These are phyloP conservation scores for Teunomyces pallodes DNA, from an alignment of 805 yeast species.

Conservation along the genomic window DNA sequence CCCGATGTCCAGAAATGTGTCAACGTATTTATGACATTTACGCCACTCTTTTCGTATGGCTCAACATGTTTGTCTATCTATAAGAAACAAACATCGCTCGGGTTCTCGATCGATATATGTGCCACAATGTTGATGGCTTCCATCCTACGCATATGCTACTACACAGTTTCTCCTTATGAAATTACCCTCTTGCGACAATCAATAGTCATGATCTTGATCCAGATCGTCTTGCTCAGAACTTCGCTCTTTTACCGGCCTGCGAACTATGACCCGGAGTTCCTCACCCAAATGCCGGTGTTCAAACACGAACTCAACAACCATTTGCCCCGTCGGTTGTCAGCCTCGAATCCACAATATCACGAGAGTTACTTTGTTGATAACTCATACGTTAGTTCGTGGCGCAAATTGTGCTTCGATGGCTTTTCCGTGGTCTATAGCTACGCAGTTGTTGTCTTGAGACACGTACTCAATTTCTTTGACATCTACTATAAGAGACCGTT, in stretches of 20 bases:
- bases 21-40: constrained; percentile 67
- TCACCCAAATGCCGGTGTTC: constrained; percentile 28
- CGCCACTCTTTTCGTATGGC: constrained; percentile 87
- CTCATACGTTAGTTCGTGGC: not conserved
- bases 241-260: constrained; percentile 57
- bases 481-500: constrained; percentile 64
- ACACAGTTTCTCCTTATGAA: constrained; percentile 78
- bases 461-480: constrained; percentile 61
- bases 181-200: constrained; percentile 76
- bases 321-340: constrained; percentile 17
- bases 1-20: constrained; percentile 51
- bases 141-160: constrained; percentile 70
- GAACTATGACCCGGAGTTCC: constrained; percentile 31
- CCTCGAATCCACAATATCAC: constrained; percentile 13
- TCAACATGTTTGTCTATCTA: constrained; percentile 73
- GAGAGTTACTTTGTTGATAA: constrained; percentile 12
- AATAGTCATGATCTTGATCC: constrained; percentile 80
- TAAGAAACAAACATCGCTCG: constrained; percentile 61
- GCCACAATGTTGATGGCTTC: constrained; percentile 85
- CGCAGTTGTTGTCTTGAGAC: constrained; percentile 11
- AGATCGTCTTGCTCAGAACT: constrained; percentile 58
- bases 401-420: constrained; percentile 7
- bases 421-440: constrained; percentile 10
- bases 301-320: constrained; percentile 18
- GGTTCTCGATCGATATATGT: constrained; percentile 90